Base-by-base conservation (phyloP, 306 rosid species). In the Hippophae gyantsensis region DNA sequence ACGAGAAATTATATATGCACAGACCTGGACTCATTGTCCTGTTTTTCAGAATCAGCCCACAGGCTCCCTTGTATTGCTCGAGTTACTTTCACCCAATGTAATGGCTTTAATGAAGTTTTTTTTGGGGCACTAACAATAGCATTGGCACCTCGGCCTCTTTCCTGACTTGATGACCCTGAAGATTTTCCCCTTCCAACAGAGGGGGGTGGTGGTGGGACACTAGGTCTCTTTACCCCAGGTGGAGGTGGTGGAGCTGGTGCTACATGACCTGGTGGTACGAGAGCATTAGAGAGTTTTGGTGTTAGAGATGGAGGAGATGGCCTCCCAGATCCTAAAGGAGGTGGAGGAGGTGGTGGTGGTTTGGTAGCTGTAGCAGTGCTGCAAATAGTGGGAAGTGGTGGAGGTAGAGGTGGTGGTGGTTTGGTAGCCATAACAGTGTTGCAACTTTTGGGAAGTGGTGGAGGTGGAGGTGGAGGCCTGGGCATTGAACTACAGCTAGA, bases 31-130 rank as follows among this genome's bases (percentile, higher is more conserved):
- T 73, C 81, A 61, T 76, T 73, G 63, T 76, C 95, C 67, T 83
- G 98, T 71, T 92, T 83, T 6, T 74, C 86, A 49, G 96, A 79
- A 75, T 92, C 98, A 55, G 86, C 98, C 98, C 98, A 92, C 61
- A 92, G 68, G 77, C 98, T 92, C 62, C 96, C 98, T 70, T 90
- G 78, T 74, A 79, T 10, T 70, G 95, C 89, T 64, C 98, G 81
- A 44, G 95, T 81, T 67, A 90, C 96, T 76, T 92, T 92, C 56
- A 87, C 96, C 98, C 98, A 92, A 60, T 92, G 98, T 52, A 92
- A 60, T 53, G 96, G 95, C 79, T 85, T 92, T 55, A 92, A 75
- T 6, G 82, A 64, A 79, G 71, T 61, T 74, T 78, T 92, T 75
- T 92, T 87, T 7, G 89, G 92, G 58, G 89, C 78, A 81, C 6